Evolutionary conservation across 2,329 filamentous ascomycete genomes (phyloP).

Genomic region (Epichloe sp.): DNA sequence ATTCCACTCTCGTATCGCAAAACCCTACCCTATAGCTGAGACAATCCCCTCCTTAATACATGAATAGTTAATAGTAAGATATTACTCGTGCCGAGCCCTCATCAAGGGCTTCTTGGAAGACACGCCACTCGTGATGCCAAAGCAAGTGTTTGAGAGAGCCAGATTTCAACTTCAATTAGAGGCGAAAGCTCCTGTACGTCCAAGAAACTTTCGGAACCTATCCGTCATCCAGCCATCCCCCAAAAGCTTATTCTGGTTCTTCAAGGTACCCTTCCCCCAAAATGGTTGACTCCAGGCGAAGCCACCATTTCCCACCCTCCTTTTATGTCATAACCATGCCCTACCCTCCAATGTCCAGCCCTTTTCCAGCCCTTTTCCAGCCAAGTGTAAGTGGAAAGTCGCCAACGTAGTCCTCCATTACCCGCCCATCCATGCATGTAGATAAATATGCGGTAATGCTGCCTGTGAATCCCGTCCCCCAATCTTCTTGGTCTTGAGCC

Average conservation of each 20-base stretch:
- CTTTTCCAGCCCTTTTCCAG: not conserved
- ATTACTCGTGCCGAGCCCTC: too few relatives aligned
- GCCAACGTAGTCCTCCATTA: not conserved
- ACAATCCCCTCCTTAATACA: too few relatives aligned
- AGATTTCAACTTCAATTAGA: not conserved
- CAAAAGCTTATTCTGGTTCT: not conserved
- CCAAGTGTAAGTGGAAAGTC: not conserved
- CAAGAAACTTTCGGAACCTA: not conserved
- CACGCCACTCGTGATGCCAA: not conserved
- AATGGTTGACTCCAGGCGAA: not conserved
- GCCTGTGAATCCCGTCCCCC: not conserved
- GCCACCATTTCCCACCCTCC: not conserved
- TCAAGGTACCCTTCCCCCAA: not conserved
- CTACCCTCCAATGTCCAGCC: not conserved
- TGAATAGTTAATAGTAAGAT: too few relatives aligned
- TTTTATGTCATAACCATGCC: not conserved
- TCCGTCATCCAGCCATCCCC: not conserved
- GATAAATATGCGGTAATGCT: slow-evolving; percentile 2
- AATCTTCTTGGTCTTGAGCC: not conserved
- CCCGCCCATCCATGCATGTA: not conserved
- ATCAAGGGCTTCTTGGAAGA: too few relatives aligned
- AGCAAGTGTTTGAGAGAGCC: not conserved
- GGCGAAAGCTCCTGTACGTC: not conserved
- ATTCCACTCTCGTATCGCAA: too few relatives aligned
- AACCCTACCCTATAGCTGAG: too few relatives aligned